phyloP scores from a whole-genome alignment of 257 asterid species.

The Solanum pimpinellifolium region DNA sequence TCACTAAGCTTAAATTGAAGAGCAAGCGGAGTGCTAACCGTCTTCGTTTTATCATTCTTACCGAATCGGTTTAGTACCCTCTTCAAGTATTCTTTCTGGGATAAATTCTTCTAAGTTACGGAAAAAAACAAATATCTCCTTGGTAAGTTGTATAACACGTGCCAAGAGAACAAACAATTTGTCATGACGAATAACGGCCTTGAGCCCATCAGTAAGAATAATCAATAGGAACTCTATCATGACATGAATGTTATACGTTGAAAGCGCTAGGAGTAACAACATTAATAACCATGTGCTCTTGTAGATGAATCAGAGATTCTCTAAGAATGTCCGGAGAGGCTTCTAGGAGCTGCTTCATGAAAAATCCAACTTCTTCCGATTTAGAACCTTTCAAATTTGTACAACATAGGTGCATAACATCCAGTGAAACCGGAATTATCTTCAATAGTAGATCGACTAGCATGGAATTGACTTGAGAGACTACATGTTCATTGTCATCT shows the following conservation, averaged over 20 bases:
- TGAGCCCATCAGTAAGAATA: not conserved
- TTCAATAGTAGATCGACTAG: not conserved
- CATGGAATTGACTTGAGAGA: too few species aligned
- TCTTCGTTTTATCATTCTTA: too few species aligned
- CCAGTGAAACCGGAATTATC: not conserved
- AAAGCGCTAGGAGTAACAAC: not conserved
- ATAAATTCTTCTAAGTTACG: not conserved
- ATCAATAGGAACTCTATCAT: not conserved
- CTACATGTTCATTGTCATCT: too few species aligned
- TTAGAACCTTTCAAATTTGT: not conserved
- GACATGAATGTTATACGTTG: rapidly evolving
- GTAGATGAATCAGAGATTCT: not conserved
- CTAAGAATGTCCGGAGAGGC: not conserved
- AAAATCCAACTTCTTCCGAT: not conserved
- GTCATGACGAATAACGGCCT: not conserved
- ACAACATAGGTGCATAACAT: not conserved
- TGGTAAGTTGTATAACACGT: not conserved
- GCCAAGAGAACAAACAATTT: not conserved
- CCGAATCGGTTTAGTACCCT: too few species aligned
- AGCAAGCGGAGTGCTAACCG: too few species aligned
- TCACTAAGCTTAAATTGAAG: too few species aligned
- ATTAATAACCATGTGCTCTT: not conserved
- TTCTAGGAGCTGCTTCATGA: not conserved
- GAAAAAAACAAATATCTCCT: not conserved
- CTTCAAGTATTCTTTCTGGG: too few species aligned